Evolutionary conservation across 1,284 basidiomycete genomes (phyloP), one percentile per base, ranked within the genome.

Genomic region (Ustilago esculenta): DNA sequence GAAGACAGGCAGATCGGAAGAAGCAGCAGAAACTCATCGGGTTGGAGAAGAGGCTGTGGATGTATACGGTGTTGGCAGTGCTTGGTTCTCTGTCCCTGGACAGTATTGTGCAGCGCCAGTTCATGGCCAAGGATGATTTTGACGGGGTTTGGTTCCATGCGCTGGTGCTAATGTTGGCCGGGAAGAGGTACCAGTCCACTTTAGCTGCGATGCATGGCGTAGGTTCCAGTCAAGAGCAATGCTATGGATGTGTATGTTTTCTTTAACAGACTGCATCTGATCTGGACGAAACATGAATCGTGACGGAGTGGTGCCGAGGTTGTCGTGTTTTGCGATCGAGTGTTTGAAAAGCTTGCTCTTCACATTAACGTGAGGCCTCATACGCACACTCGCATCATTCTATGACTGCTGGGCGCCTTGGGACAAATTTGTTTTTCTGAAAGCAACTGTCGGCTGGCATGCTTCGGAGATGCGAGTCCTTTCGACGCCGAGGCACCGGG

Each of bases 151-250:
- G 60, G 14, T 27, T 42, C 1, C 12, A 10, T 1, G 44, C 56
- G 12, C 25, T 70, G 12, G 34, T 30, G 7, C 11, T 48, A 42
- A 70, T 70, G 67, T 4, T 70, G 17, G 24, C 35, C 3, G 67
- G 67, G 18, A 59, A 53, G 10, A 49, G 34, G 30, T 70, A 70
- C 24, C n/a, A n/a, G n/a, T n/a, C n/a, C n/a, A n/a, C n/a, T n/a
- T n/a, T n/a, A n/a, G n/a, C n/a, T n/a, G n/a, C n/a, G n/a, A n/a
- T n/a, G n/a, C n/a, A n/a, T 29, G 12, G 27, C 27, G 12, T 29
- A 29, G 27, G 7, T 29, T 12, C 12, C 6, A 29, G 27, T 17
- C 34, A 34, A 20, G 49, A 39, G 47, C 49, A 47, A 52, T 59
- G 21, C 5, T 15, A 15, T 15, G 6, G 6, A 7, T 5, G 33